Conservation (phyloP, 1,139 yeast species). For the Eremothecium coryli region DNA sequence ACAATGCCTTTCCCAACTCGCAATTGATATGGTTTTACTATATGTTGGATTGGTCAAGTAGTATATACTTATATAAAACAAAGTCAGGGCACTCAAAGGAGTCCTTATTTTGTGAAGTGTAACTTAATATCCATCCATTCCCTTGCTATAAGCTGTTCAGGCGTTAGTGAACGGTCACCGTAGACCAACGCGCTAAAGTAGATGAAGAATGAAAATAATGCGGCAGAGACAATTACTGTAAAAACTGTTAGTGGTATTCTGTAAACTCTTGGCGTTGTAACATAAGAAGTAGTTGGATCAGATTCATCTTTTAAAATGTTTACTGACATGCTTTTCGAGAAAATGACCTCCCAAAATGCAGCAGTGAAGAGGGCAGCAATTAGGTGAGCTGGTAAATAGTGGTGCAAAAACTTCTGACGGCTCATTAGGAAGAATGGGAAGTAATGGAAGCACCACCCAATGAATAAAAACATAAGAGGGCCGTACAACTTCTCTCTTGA, state of each 20-base stretch:
- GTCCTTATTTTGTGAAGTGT: slow-evolving; percentile 76
- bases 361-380: slow-evolving; percentile 81
- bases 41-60: no score
- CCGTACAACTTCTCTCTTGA: slow-evolving; percentile 71
- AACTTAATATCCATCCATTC: slow-evolving; percentile 76
- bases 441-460: slow-evolving; percentile 85
- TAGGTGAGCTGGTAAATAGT: slow-evolving; percentile 92
- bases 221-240: slow-evolving; percentile 36
- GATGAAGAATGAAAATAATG: slow-evolving; percentile 54
- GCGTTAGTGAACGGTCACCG: slow-evolving; percentile 59
- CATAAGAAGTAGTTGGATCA: slow-evolving; percentile 20
- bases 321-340: slow-evolving; percentile 48
- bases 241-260: slow-evolving; percentile 30
- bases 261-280: slow-evolving; percentile 19
- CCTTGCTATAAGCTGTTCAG: slow-evolving; percentile 60
- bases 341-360: slow-evolving; percentile 67
- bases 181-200: slow-evolving; percentile 81
- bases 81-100: no score
- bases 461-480: slow-evolving; percentile 73
- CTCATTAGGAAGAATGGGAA: slow-evolving; percentile 87
- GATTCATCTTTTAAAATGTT: slow-evolving; percentile 27
- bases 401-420: slow-evolving; percentile 90
- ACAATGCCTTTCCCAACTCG: slow-evolving; percentile 57
- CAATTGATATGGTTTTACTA: slow-evolving; percentile 7
- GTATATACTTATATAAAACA: no score